Evolutionary conservation across 768 basidiomycete genomes (phyloP).

Genomic region (Tulasnella sp.): DNA sequence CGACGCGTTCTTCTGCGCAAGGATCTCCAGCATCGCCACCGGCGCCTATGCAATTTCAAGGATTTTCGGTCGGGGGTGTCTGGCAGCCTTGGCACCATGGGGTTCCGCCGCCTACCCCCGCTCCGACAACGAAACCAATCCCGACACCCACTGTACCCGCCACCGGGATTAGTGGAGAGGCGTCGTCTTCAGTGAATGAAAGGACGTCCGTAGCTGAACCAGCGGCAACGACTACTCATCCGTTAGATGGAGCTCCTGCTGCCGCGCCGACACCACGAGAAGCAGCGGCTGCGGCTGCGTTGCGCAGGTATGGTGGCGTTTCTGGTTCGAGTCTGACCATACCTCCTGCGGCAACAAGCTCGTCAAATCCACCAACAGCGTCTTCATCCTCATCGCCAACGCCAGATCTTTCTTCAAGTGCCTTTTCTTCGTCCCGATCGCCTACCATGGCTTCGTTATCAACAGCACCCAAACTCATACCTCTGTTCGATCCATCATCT

Average conservation of each 20-base stretch:
- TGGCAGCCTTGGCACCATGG: constrained; percentile 20
- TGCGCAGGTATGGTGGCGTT: constrained; percentile 35
- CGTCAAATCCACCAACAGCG: constrained; percentile 16
- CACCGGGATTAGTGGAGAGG: constrained; percentile 1
- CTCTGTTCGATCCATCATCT: constrained; percentile 31
- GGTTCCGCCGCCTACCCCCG: constrained; percentile 23
- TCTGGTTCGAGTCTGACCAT: constrained; percentile 19
- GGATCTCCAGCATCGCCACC: constrained; percentile 11
- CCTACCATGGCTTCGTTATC: constrained; percentile 5
- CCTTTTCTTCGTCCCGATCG: constrained; percentile 13
- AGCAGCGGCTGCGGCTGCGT: constrained; percentile 57
- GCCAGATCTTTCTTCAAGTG: constrained; percentile 13
- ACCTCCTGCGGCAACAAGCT: constrained; percentile 14
- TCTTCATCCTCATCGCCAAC: constrained; percentile 13
- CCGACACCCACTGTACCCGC: constrained; percentile 24
- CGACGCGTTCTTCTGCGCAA: constrained; percentile 16
- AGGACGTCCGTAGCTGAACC: neutral
- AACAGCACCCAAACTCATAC: constrained; percentile 27
- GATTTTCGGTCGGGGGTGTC: constrained; percentile 19
- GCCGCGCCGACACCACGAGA: constrained; percentile 30
- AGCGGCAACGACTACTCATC: constrained; percentile 23
- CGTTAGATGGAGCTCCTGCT: constrained; percentile 19
- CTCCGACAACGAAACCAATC: constrained; percentile 24
- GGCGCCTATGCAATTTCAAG: constrained; percentile 18
- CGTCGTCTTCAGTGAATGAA: neutral